Conservation (phyloP, 2,329 filamentous ascomycete species). For the Colletotrichum tamarilloi region DNA sequence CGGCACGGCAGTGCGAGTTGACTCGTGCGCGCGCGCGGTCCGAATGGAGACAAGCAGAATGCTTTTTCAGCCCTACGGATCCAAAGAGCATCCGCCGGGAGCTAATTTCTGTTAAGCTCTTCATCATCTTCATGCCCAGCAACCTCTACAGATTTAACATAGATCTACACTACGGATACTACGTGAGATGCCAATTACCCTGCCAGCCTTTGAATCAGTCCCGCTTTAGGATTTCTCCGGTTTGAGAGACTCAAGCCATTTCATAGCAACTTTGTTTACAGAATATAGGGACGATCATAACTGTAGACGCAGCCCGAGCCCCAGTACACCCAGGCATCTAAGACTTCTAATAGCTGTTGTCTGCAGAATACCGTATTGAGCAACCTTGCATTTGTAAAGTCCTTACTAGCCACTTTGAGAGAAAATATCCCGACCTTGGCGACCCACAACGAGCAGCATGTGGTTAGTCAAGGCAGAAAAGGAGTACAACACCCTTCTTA, state of each 20-base stretch:
- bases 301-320: background rate
- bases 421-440: background rate
- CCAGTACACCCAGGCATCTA: no score
- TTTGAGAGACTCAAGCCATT: background rate
- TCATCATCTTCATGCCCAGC: background rate
- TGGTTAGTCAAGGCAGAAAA: background rate
- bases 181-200: background rate
- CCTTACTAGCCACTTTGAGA: background rate
- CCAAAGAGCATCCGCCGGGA: background rate
- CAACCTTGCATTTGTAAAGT: background rate
- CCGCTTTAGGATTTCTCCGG: background rate
- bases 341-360: background rate
- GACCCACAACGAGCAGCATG: background rate
- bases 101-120: background rate
- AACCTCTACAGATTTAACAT: background rate
- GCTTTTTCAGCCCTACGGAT: background rate
- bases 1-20: background rate
- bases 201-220: background rate
- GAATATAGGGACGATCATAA: background rate
- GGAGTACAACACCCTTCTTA: background rate
- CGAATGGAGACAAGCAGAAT: background rate
- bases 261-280: background rate
- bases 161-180: background rate
- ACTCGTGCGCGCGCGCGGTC: slow-evolving; percentile 6
- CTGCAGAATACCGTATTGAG: background rate